A percentile compares a stretch with the other conserved stretches of the same genome.
These are phyloP conservation scores for Boechera stricta DNA, from an alignment of 345 rosid species.

Conservation along the genomic window DNA sequence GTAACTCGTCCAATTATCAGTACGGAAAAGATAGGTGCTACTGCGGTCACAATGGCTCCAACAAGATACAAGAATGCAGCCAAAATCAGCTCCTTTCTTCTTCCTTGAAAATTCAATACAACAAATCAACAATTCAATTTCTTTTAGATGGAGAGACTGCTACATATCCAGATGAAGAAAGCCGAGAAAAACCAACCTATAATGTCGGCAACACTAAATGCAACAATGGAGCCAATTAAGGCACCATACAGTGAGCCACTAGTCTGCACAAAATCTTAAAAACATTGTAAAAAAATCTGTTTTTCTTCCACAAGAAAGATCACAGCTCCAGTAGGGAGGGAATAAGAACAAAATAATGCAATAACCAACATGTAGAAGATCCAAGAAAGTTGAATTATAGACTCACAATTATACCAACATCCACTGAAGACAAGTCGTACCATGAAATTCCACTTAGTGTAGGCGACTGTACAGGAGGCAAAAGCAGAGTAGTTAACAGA, in stretches of 20 bases:
- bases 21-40: slow-evolving; percentile 73
- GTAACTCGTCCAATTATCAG: slow-evolving; percentile 84
- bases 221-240: slow-evolving; percentile 86
- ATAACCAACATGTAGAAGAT: slow-evolving; percentile 17
- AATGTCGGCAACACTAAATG: slow-evolving; percentile 84
- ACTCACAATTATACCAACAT: slow-evolving; percentile 94
- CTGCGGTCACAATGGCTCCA: slow-evolving; percentile 83
- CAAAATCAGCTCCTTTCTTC: slow-evolving; percentile 85
- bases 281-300: slow-evolving; percentile 3
- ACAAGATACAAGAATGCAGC: slow-evolving; percentile 74
- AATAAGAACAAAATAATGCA: slow-evolving; percentile 9
- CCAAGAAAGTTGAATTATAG: slow-evolving; percentile 31
- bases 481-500: slow-evolving; percentile 25
- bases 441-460: slow-evolving; percentile 79
- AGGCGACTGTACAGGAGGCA: slow-evolving; percentile 69
- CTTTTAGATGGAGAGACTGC: slow-evolving; percentile 21
- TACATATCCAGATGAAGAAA: slow-evolving; percentile 7
- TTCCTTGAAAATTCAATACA: slow-evolving; percentile 58
- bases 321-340: slow-evolving; percentile 9
- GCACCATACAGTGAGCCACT: slow-evolving; percentile 99
- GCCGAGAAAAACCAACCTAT: slow-evolving; percentile 59
- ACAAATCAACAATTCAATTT: slow-evolving; percentile 41
- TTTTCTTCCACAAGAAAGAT: slow-evolving; percentile 14
- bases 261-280: slow-evolving; percentile 66
- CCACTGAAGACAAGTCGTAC: slow-evolving; percentile 81